Base-by-base conservation (phyloP, 129 eudicot genomes). In the Flaveria trinervia region DNA sequence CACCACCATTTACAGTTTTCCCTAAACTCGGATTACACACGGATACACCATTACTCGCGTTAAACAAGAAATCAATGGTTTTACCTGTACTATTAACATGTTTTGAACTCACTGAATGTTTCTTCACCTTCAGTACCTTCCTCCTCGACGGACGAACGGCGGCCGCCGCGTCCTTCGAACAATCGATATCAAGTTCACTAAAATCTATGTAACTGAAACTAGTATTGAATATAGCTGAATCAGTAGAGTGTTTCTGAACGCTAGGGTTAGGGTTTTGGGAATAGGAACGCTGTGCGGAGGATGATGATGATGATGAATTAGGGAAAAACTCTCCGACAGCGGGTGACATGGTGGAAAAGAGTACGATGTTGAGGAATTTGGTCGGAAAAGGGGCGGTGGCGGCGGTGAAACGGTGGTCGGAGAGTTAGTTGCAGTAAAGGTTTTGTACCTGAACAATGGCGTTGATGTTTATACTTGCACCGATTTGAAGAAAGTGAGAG, bases 101-200 rank as follows among this genome's bases (percentile, higher is more conserved):
- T 72, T 64, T 60, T 30, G 36, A 18, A 44, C 62, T 66, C 30
- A 20, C 85, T 17, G 66, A 60, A 43, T 79, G 89, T 71, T 80
- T 86, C 81, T 86, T 92, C 74, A 73, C 54, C 79, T 92, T 90
- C 59, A 73, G 75, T 28, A 55, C 68, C 84, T 90, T 88, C 67
- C 92, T 72, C 70, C 81, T 59, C 68, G 72, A 20, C 33, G 76
- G 77, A 54, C 76, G 89, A 77, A n/a, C 46, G 8, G 75, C 22
- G 55, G 74, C 74, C 6, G 78, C 17, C 54, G 76, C 72, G 18
- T 59, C 51, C 14, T 82, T 80, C 44, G 82, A 84, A 67, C 80
- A 77, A 74, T 83, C 57, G 16, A 84, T 74, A 74, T 83, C 51
- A 16, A 81, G 57, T 54, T 48, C 78, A 59, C 60, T 75, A 15